Percentiles rank a stretch among this genome's conserved stretches.
Conservation (phyloP, 176 grass and related monocot genomes). For the Musa itinerans region DNA sequence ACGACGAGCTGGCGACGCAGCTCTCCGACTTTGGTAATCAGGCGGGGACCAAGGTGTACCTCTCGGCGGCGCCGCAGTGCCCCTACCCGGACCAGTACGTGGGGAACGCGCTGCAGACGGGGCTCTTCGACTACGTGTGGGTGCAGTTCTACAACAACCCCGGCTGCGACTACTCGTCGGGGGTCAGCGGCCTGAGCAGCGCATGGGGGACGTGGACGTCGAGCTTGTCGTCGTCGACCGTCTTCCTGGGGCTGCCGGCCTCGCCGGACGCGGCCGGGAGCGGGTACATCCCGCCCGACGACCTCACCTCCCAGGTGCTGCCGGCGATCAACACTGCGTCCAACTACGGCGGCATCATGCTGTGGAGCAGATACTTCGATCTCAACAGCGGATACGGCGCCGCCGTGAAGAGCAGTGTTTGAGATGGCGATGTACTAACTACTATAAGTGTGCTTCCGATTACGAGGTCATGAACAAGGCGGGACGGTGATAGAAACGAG, state of each 20-base stretch:
- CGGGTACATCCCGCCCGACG: conserved; percentile 37
- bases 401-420: conserved; percentile 36
- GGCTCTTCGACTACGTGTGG: conserved; percentile 57
- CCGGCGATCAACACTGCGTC: conserved; percentile 40
- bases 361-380: not conserved
- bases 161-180: conserved; percentile 33
- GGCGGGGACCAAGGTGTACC: conserved; percentile 31
- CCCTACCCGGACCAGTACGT: conserved; percentile 51
- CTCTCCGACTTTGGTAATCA: conserved; percentile 37
- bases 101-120: conserved; percentile 37
- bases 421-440: conserved; percentile 4
- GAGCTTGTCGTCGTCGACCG: conserved; percentile 32
- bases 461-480: too few relatives aligned
- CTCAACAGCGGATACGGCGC: conserved; percentile 33
- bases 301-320: conserved; percentile 40
- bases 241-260: conserved; percentile 60
- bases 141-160: conserved; percentile 81
- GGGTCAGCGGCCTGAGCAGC: conserved; percentile 24
- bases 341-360: conserved; percentile 17
- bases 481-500: too few relatives aligned
- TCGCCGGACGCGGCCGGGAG: conserved; percentile 29
- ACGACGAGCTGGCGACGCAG: conserved; percentile 37
- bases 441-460: too few relatives aligned
- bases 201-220: conserved; percentile 63
- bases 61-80: conserved; percentile 74